Evolutionary conservation across 768 basidiomycete species (phyloP).

Genomic region (Tephrocybe sp.): DNA sequence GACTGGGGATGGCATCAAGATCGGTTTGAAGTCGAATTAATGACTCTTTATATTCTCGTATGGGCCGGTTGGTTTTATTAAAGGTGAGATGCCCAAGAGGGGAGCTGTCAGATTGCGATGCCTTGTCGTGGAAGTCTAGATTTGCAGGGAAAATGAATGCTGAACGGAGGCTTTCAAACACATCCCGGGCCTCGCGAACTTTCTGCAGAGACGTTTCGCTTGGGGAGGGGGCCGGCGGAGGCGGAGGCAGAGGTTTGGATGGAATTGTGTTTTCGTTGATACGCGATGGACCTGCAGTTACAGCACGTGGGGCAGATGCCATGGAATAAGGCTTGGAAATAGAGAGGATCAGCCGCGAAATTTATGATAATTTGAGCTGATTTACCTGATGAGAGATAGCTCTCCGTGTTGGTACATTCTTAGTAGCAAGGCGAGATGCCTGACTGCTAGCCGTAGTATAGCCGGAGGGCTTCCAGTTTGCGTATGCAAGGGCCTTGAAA

Average conservation of each 20-base stretch:
- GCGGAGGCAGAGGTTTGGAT: neutral
- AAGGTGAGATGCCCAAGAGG: conserved; percentile 4
- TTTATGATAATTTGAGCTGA: neutral
- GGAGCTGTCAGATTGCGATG: conserved; percentile 2
- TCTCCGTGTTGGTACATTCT: neutral
- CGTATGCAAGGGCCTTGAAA: neutral
- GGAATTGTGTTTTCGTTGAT: neutral
- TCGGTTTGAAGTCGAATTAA: conserved; percentile 4
- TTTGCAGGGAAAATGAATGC: neutral
- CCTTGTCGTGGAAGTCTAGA: conserved; percentile 2
- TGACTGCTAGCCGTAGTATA: conserved; percentile 8
- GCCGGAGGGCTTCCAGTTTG: conserved; percentile 6
- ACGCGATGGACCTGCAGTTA: neutral
- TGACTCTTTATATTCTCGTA: conserved; percentile 7
- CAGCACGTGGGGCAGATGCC: neutral
- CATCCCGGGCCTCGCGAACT: neutral
- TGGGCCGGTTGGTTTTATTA: neutral
- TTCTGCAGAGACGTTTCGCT: neutral
- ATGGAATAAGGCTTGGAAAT: neutral
- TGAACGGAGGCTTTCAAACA: neutral
- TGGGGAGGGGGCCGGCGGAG: neutral
- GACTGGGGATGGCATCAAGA: conserved; percentile 1
- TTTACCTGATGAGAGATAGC: neutral
- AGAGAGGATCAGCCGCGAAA: neutral
- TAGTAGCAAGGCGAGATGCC: conserved; percentile 6